Conservation (phyloP, 1,139 yeast genomes). For the Yarrowia galli region DNA sequence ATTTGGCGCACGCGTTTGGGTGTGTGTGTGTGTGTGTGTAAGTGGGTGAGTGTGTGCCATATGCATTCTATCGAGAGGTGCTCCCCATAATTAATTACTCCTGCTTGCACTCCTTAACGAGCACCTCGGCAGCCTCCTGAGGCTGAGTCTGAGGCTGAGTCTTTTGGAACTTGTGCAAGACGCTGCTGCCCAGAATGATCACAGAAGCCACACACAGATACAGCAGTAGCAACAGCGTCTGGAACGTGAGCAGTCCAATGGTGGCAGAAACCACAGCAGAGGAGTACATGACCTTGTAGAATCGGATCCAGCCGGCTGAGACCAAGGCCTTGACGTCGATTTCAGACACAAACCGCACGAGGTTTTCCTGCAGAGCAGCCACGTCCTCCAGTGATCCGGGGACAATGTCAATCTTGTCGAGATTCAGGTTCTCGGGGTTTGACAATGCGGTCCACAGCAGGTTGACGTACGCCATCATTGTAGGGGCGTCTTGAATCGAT, state of each 20-base stretch:
- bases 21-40: no score
- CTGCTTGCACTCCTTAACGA: slow-evolving; percentile 9
- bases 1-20: neutral
- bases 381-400: slow-evolving; percentile 33
- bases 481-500: slow-evolving; percentile 31
- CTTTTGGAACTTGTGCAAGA: slow-evolving; percentile 8
- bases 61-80: slow-evolving; percentile 8
- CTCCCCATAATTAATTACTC: neutral
- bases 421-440: slow-evolving; percentile 32
- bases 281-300: slow-evolving; percentile 25
- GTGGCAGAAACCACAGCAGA: slow-evolving; percentile 24
- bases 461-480: slow-evolving; percentile 25
- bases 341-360: slow-evolving; percentile 13
- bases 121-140: neutral
- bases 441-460: slow-evolving; percentile 24
- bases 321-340: slow-evolving; percentile 33
- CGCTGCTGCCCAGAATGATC: slow-evolving; percentile 17
- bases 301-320: slow-evolving; percentile 25
- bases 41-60: neutral
- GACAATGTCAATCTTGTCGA: slow-evolving; percentile 22
- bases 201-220: slow-evolving; percentile 16
- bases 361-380: slow-evolving; percentile 17
- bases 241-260: slow-evolving; percentile 17
- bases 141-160: neutral
- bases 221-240: slow-evolving; percentile 15